These are phyloP conservation scores for Plasmodium inui DNA, from an alignment of 169 alveolate species.

Conservation along the genomic window DNA sequence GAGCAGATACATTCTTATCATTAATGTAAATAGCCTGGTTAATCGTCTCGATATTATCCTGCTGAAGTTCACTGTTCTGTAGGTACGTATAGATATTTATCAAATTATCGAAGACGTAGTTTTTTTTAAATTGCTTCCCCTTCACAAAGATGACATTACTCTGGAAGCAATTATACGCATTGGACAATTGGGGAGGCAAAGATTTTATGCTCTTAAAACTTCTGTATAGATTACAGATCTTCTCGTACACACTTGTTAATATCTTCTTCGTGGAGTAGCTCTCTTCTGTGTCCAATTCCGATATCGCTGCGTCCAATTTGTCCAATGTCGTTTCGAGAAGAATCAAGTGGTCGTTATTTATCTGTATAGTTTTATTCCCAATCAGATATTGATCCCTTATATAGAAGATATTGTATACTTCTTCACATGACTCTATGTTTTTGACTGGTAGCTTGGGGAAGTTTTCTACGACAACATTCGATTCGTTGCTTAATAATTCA, in stretches of 20 bases:
- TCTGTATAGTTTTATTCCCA: constrained; percentile 41
- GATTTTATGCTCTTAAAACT: constrained; percentile 51
- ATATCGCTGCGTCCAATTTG: constrained; percentile 45
- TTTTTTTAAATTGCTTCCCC: constrained; percentile 65
- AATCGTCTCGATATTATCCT: constrained; percentile 57
- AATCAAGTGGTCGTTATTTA: constrained; percentile 62
- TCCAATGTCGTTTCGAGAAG: constrained; percentile 49
- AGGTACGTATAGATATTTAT: constrained; percentile 63
- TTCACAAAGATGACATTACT: constrained; percentile 46
- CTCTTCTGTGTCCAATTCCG: constrained; percentile 36
- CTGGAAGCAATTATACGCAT: constrained; percentile 62
- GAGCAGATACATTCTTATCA: constrained; percentile 23
- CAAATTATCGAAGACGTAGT: constrained; percentile 65
- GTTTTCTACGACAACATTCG: constrained; percentile 32
- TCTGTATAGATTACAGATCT: constrained; percentile 11
- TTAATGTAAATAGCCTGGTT: constrained; percentile 33
- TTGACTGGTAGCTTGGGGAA: constrained; percentile 59
- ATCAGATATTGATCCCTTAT: constrained; percentile 59
- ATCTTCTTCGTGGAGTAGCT: constrained; percentile 44
- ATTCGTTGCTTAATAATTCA: not conserved
- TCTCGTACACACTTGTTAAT: constrained; percentile 62
- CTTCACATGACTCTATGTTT: constrained; percentile 67
- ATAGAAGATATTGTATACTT: constrained; percentile 43
- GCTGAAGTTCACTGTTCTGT: constrained; percentile 67
- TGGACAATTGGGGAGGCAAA: constrained; percentile 37